A percentile compares a stretch with the other conserved stretches of the same genome.
These are phyloP conservation scores for Isabelozyma gotoi DNA, from an alignment of 805 yeast genomes.

Conservation along the genomic window DNA sequence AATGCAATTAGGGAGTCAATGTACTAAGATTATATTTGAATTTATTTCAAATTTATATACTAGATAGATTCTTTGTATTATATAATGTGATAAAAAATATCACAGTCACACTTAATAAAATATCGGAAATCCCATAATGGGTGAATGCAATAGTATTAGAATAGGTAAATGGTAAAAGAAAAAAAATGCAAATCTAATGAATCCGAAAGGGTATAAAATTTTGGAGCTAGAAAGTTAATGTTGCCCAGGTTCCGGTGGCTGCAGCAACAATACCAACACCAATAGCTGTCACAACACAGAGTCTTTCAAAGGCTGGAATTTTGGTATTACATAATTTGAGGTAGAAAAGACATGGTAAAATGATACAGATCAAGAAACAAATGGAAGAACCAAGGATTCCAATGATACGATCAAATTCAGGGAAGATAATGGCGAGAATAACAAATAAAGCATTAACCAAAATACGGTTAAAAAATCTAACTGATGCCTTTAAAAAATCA, in stretches of 20 bases:
- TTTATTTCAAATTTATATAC: not conserved
- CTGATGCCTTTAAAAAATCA: slow-evolving; percentile 5
- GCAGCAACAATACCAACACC: slow-evolving; percentile 49
- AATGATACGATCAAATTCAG: slow-evolving; percentile 78
- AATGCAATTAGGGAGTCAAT: not conserved
- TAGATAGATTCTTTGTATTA: not conserved
- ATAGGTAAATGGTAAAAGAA: no score
- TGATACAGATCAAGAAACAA: slow-evolving; percentile 76
- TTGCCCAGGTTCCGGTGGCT: slow-evolving; percentile 59
- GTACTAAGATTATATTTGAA: not conserved
- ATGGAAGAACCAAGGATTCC: slow-evolving; percentile 80
- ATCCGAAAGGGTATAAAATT: not conserved
- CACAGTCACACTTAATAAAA: not conserved
- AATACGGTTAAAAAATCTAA: slow-evolving; percentile 23
- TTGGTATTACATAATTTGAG: slow-evolving; percentile 50
- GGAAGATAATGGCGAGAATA: slow-evolving; percentile 59
- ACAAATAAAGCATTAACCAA: slow-evolving; percentile 60
- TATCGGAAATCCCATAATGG: not conserved
- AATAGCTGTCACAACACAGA: slow-evolving; percentile 44
- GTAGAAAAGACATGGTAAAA: slow-evolving; percentile 76
- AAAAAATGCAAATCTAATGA: no score
- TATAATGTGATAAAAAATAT: no score
- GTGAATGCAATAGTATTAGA: no score
- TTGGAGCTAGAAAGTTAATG: slow-evolving; percentile 10
- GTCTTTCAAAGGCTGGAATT: slow-evolving; percentile 38